Percentiles rank a stretch among this genome's conserved stretches.
phyloP scores from a whole-genome alignment of 805 yeast species.

The Metschnikowia gelsemii region DNA sequence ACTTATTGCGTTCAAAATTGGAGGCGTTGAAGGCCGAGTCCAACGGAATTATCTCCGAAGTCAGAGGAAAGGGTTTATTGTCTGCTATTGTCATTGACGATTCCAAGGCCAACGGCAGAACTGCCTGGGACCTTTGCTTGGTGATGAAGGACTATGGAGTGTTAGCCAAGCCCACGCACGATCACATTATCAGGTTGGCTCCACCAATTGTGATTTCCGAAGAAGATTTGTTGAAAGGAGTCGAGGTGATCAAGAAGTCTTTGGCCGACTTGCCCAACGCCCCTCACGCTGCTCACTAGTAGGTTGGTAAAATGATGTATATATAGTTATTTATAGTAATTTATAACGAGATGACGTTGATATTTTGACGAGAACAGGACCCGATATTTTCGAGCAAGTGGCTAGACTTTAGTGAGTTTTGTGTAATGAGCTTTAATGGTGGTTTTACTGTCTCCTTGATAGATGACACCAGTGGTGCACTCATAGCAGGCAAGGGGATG shows the following conservation, averaged over 20 bases:
- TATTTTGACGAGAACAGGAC: no score
- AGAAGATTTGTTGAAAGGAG: constrained; percentile 81
- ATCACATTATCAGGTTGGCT: constrained; percentile 90
- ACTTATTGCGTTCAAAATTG: constrained; percentile 60
- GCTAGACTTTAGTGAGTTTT: no score
- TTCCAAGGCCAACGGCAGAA: constrained; percentile 76
- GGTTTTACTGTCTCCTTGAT: no score
- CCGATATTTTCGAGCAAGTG: no score
- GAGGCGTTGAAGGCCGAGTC: constrained; percentile 51
- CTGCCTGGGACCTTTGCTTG: constrained; percentile 95
- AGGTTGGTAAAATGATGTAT: not conserved
- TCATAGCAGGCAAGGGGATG: no score
- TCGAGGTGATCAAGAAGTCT: constrained; percentile 64
- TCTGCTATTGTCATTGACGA: constrained; percentile 91
- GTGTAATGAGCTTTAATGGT: no score
- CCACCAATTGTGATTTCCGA: constrained; percentile 92
- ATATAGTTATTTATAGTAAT: not conserved
- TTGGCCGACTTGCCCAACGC: constrained; percentile 56
- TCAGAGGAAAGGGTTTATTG: constrained; percentile 81
- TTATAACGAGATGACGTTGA: not conserved
- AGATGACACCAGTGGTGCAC: no score
- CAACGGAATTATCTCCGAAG: constrained; percentile 56
- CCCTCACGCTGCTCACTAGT: constrained; percentile 45
- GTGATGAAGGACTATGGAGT: constrained; percentile 86
- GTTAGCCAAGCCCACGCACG: constrained; percentile 95